These are phyloP conservation scores for Penicillium sp. DNA, from an alignment of 2,329 filamentous ascomycete species.

Conservation along the genomic window DNA sequence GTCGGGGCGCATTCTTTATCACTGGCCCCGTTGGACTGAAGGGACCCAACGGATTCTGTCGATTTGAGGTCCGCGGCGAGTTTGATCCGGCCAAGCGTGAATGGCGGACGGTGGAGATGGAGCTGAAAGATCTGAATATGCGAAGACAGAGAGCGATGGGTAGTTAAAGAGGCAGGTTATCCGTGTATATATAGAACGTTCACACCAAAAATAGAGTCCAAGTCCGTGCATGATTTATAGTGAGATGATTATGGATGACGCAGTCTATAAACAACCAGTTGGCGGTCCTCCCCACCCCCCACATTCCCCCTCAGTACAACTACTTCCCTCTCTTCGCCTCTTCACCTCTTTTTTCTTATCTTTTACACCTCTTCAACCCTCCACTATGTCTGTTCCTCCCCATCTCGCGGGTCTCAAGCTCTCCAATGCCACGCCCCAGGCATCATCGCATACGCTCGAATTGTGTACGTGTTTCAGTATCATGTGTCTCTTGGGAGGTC, in stretches of 20 bases:
- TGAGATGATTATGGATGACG: background rate
- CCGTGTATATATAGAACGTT: background rate
- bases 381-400: slow-evolving; percentile 59
- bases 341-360: background rate
- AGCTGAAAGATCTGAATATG: slow-evolving; percentile 34
- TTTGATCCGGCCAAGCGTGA: slow-evolving; percentile 34
- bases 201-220: background rate
- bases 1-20: slow-evolving; percentile 38
- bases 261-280: too few relatives aligned
- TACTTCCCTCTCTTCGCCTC: background rate
- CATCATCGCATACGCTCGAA: slow-evolving; percentile 40
- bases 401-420: slow-evolving; percentile 58
- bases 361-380: background rate
- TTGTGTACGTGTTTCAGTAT: slow-evolving; percentile 34
- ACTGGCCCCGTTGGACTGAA: slow-evolving; percentile 36
- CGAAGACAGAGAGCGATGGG: slow-evolving; percentile 32
- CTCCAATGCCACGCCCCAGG: slow-evolving; percentile 16
- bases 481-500: background rate
- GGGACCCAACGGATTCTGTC: slow-evolving; percentile 37
- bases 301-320: background rate
- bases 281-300: too few relatives aligned
- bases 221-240: background rate
- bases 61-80: slow-evolving; percentile 39
- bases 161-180: background rate
- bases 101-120: slow-evolving; percentile 34